Conservation (phyloP, 148 eudicot species). For the Amaranthus hypochondriacus region DNA sequence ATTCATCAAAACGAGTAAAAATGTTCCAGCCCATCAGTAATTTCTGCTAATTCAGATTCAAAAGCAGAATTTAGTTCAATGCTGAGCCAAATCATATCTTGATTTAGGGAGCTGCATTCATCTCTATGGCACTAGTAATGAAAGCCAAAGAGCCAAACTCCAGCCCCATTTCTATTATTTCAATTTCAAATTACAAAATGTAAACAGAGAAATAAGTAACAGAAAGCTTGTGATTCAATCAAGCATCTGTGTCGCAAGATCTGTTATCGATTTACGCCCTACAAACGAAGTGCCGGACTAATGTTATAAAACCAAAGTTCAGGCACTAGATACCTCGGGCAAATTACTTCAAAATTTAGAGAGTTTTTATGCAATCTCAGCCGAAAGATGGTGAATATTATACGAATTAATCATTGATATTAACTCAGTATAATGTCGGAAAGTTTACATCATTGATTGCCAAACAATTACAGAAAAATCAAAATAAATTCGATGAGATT, state of each 20-base stretch:
- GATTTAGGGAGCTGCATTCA: constrained; percentile 33
- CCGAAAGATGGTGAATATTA: constrained; percentile 35
- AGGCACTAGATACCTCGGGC: constrained; percentile 36
- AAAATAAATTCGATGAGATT: background rate
- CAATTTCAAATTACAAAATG: background rate
- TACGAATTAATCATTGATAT: constrained; percentile 20
- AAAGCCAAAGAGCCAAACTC: constrained; percentile 32
- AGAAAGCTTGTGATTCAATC: constrained; percentile 14
- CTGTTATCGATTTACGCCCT: constrained; percentile 25
- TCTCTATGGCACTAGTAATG: constrained; percentile 23
- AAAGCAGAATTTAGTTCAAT: constrained; percentile 1
- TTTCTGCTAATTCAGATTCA: constrained; percentile 6
- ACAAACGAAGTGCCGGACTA: constrained; percentile 29
- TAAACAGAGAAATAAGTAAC: constrained; percentile 32
- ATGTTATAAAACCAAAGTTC: constrained; percentile 4
- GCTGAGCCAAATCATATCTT: background rate
- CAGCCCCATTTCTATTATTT: constrained; percentile 16
- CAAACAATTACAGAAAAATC: constrained; percentile 5
- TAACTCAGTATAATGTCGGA: constrained; percentile 21
- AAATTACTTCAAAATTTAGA: background rate
- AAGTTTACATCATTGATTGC: constrained; percentile 30
- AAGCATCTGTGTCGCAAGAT: constrained; percentile 36
- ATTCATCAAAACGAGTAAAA: too few species aligned
- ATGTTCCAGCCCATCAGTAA: constrained; percentile 15
- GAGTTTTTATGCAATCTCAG: constrained; percentile 29